Percentiles rank a stretch among this genome's conserved stretches.
Evolutionary conservation across 257 asterid species (phyloP).

Genomic region (Lavandula angustifolia): DNA sequence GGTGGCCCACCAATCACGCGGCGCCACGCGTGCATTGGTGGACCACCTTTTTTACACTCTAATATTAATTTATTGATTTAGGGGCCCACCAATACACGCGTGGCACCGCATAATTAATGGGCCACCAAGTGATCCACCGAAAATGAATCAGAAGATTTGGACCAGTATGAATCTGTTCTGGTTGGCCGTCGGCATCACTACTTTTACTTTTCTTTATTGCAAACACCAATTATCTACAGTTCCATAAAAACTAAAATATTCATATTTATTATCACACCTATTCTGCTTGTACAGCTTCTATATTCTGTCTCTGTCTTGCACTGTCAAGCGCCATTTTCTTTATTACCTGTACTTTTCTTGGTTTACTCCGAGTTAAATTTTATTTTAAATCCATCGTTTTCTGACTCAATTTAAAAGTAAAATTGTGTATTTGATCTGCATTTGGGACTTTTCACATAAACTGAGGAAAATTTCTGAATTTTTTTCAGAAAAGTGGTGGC

Average conservation of each 20-base stretch:
- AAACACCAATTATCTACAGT: slow-evolving; percentile 26
- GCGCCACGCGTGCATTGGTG: no score
- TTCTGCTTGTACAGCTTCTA: slow-evolving; percentile 41
- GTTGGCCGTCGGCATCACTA: slow-evolving; percentile 88
- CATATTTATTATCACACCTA: slow-evolving; percentile 4
- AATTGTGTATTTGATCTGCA: neutral
- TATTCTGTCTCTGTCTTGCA: slow-evolving; percentile 36
- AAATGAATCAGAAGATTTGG: no score
- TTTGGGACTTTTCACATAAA: slow-evolving; percentile 2
- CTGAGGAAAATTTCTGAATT: neutral
- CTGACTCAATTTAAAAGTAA: neutral
- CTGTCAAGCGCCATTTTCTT: slow-evolving; percentile 25
- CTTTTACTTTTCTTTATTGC: slow-evolving; percentile 28
- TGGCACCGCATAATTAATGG: no score
- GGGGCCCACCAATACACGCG: no score
- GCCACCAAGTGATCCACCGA: no score
- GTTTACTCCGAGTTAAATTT: slow-evolving; percentile 4
- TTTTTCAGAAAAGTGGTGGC: neutral
- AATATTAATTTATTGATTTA: no score
- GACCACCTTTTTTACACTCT: no score
- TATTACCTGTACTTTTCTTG: slow-evolving; percentile 26
- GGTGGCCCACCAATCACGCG: no score
- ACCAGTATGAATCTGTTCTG: slow-evolving; percentile 53
- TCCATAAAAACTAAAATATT: neutral
- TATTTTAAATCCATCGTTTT: slow-evolving; percentile 5